A percentile compares a stretch with the other conserved stretches of the same genome.
phyloP scores from a whole-genome alignment of 108 stramenopile genomes.

The Licmophora abbreviata region DNA sequence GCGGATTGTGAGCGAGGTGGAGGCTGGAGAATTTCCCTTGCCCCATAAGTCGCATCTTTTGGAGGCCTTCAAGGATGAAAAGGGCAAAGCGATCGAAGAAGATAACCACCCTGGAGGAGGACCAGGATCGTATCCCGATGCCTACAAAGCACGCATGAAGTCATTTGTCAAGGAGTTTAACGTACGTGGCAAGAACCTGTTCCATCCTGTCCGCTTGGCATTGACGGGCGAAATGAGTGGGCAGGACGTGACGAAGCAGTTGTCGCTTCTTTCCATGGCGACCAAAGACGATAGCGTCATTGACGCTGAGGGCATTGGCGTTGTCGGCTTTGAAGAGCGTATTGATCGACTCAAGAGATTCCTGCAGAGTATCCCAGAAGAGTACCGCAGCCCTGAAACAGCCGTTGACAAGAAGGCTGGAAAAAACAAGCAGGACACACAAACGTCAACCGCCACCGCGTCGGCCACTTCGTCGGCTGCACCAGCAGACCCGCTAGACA shows the following conservation, averaged over 20 bases:
- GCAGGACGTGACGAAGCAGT: constrained; percentile 93
- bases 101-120: constrained; percentile 58
- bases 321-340: constrained; percentile 50
- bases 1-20: constrained; percentile 41
- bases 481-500: constrained; percentile 50
- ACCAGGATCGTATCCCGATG: constrained; percentile 37
- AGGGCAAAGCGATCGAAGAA: constrained; percentile 61
- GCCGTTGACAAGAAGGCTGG: constrained; percentile 9
- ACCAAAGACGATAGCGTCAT: constrained; percentile 43
- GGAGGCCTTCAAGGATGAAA: constrained; percentile 65
- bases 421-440: constrained; percentile 8
- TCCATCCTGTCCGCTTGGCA: constrained; percentile 90
- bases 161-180: constrained; percentile 70
- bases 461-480: constrained; percentile 13
- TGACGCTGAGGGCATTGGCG: constrained; percentile 38
- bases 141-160: constrained; percentile 84
- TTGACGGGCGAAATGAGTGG: constrained; percentile 96
- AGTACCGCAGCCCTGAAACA: constrained; percentile 39
- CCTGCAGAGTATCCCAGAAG: constrained; percentile 71
- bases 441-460: constrained; percentile 2
- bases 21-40: constrained; percentile 44
- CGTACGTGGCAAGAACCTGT: constrained; percentile 87
- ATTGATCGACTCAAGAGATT: constrained; percentile 62
- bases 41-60: constrained; percentile 48
- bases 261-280: constrained; percentile 69